Evolutionary conservation across 2,329 filamentous ascomycete genomes (phyloP), one percentile per base, ranked within the genome.

Genomic region (Fusarium nanum): DNA sequence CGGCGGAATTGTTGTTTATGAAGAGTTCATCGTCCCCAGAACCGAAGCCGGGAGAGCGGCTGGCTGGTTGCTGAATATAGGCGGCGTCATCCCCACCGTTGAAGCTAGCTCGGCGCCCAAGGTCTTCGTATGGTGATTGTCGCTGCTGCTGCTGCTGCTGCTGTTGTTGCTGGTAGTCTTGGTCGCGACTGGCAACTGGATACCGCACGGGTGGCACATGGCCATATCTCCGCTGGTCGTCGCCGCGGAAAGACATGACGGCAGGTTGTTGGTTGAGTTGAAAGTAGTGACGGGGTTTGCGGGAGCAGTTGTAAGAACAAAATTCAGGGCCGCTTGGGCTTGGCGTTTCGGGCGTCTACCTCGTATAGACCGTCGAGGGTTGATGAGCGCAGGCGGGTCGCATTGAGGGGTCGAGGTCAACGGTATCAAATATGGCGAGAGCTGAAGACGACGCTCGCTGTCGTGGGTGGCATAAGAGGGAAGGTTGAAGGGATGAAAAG

Each of bases 41-140:
- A 16, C 64, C 56, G 64, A 73, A 76, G 49, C 62, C 64, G 32
- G 75, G 64, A 28, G 69, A 64, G 56, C 69, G 71, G 20, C 69
- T 69, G 42, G 77, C 69, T 55, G 78, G 75, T 54, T 76, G 77
- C 37, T 73, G 76, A 72, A 87, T 84, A 72, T 89, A 88, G 50
- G 83, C 81, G 49, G 85, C 83, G 78, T 95, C 92, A 78, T 96
- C 93, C 70, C 91, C 92, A 71, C 86, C 88, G 78, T 93, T 90
- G 82, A 93, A 94, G 82, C 91, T 95, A 50, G 88, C 86, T 70
- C 88, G 86, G 71, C 92, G 85, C 45, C 76, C 68, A 47, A 69
- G 34, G 32, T 70, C 77, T 69, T 74, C 71, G 57, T 76, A 73
- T 64, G 81, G 79, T 46, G 75, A 64, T 63, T 82, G 79, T 48